Percentiles rank a stretch among this genome's conserved stretches.
Evolutionary conservation across 345 rosid genomes (phyloP).

Genomic region (Brassica juncea): DNA sequence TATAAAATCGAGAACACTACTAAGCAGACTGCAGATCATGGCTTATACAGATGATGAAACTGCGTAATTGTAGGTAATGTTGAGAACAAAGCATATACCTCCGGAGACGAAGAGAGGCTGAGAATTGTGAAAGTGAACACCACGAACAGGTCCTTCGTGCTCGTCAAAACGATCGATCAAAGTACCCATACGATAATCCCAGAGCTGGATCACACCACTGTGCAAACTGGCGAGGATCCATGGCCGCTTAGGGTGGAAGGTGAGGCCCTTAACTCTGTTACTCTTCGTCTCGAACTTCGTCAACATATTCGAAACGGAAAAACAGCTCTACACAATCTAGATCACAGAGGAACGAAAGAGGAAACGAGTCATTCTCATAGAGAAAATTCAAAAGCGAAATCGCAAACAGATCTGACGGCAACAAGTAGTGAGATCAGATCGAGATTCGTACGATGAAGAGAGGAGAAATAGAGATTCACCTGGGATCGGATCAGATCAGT

Average conservation of each 20-base stretch:
- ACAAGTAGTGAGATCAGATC: not conserved
- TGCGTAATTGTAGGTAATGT: not conserved
- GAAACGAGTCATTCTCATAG: not conserved
- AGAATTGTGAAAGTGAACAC: constrained; percentile 85
- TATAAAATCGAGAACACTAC: not conserved
- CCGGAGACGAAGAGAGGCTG: constrained; percentile 94
- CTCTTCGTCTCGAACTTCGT: constrained; percentile 96
- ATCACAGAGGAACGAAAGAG: constrained; percentile 18
- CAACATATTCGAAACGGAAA: constrained; percentile 48
- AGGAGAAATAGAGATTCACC: constrained; percentile 43
- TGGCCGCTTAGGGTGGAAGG: constrained; percentile 85
- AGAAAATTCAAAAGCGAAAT: not conserved
- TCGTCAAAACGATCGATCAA: constrained; percentile 85
- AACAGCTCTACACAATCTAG: constrained; percentile 17
- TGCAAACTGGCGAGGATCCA: constrained; percentile 97
- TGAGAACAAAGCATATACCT: constrained; percentile 43
- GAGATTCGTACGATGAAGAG: constrained; percentile 11
- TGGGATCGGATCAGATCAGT: constrained; percentile 54
- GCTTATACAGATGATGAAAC: not conserved
- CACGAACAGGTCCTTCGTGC: constrained; percentile 96
- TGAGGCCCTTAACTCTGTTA: constrained; percentile 93
- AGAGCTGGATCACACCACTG: constrained; percentile 96
- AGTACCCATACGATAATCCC: constrained; percentile 97
- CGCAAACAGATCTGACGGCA: constrained; percentile 1
- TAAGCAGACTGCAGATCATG: not conserved